These are phyloP conservation scores for Garcileccinum viscosum DNA, from an alignment of 1,284 basidiomycete genomes.

Conservation along the genomic window DNA sequence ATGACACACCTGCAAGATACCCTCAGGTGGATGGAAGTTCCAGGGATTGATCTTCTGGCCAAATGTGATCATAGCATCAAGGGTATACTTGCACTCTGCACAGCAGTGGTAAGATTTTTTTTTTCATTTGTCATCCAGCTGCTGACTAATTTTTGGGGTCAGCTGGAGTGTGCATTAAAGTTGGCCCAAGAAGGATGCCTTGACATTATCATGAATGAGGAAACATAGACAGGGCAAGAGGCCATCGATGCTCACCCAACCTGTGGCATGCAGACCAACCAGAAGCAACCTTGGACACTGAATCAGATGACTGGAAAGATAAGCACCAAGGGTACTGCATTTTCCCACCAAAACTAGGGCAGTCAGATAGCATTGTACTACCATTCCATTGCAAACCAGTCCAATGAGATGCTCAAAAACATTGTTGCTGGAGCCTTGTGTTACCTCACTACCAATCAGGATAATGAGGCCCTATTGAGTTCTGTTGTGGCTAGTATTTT, in stretches of 20 bases:
- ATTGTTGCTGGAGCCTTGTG: neutral
- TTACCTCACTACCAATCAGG: neutral
- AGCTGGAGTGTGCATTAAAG: neutral
- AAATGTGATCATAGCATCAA: neutral
- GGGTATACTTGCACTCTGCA: neutral
- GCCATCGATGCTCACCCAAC: neutral
- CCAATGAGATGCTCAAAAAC: neutral
- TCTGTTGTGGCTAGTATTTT: neutral
- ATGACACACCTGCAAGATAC: neutral
- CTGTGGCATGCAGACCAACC: neutral
- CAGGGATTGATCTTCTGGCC: neutral
- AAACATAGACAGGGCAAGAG: neutral
- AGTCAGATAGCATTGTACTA: neutral
- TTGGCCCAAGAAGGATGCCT: neutral
- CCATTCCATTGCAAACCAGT: neutral
- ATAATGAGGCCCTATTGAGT: no score
- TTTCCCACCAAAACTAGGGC: neutral
- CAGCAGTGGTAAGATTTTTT: neutral
- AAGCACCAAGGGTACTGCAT: neutral
- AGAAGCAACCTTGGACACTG: neutral
- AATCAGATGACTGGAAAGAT: neutral
- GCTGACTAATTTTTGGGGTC: no score
- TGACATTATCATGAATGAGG: neutral
- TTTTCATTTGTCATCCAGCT: neutral
- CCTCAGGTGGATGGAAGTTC: neutral